Conservation (phyloP, 2,329 filamentous ascomycete species). For the Cyclaneusma minus region DNA sequence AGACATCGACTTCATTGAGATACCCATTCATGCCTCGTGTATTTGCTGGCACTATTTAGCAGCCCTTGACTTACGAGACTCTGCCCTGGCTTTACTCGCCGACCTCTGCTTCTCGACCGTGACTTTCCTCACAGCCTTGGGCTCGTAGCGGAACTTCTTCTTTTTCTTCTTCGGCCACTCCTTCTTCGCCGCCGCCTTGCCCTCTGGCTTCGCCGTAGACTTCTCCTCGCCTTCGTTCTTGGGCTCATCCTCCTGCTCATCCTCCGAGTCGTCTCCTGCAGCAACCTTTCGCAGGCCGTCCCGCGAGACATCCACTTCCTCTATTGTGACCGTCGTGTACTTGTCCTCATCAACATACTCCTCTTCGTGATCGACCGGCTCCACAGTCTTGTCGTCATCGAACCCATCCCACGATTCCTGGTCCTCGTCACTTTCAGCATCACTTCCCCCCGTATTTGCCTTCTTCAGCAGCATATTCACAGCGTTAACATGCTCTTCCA, state of each 20-base stretch:
- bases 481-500: slow-evolving; percentile 66
- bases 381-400: slow-evolving; percentile 26
- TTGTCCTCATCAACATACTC: slow-evolving; percentile 95
- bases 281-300: slow-evolving; percentile 50
- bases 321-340: slow-evolving; percentile 88
- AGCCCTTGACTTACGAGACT: slow-evolving; percentile 11
- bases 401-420: slow-evolving; percentile 52
- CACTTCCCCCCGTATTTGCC: slow-evolving; percentile 31
- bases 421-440: slow-evolving; percentile 23
- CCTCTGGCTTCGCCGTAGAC: slow-evolving; percentile 19
- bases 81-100: slow-evolving; percentile 31
- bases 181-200: slow-evolving; percentile 24
- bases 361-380: slow-evolving; percentile 59
- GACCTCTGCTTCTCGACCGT: slow-evolving; percentile 55
- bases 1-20: too few species aligned
- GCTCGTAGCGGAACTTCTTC: slow-evolving; percentile 86
- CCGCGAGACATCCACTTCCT: slow-evolving; percentile 67
- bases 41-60: slow-evolving; percentile 4
- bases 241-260: slow-evolving; percentile 18
- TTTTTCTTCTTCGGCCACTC: slow-evolving; percentile 53
- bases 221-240: slow-evolving; percentile 19
- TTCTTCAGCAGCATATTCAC: slow-evolving; percentile 57
- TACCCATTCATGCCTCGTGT: too few species aligned
- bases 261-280: slow-evolving; percentile 19
- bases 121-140: slow-evolving; percentile 68